Evolutionary conservation across 2,329 filamentous ascomycete genomes (phyloP), one percentile per base, ranked within the genome.

Genomic region (Colletotrichum orchidophilum): DNA sequence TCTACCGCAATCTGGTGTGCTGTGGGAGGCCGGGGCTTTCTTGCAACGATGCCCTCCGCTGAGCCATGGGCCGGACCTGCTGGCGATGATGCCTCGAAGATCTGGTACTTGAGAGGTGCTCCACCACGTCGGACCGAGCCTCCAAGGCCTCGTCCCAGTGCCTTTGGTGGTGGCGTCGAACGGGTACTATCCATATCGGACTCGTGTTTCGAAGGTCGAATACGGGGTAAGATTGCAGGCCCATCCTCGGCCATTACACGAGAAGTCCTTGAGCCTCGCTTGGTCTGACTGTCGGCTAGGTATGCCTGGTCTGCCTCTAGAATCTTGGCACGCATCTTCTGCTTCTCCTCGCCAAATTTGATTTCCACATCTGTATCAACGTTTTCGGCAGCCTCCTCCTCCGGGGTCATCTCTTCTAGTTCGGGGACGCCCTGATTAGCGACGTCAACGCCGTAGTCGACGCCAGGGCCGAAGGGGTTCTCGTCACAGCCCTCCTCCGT

Each of bases 381-480:
- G 75, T 96, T 96, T 81, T 96, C 94, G 29, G 82, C 75, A 1
- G 83, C 87, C 75, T 91, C 88, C 76, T 94, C 86, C 54, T 93
- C 92, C 1, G 88, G 83, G 0, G 88, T 88, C 83, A 96, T 85
- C 75, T 87, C 84, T 35, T 89, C 86, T 74, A 97, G 87, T 15
- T 86, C 80, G 3, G 94, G 93, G 5, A 95, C 88, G 73, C 90
- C 90, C 77, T 92, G 90, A 73, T 92, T 92, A 52, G 89, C 88
- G 1, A 92, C 88, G 71, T 90, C 87, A 1, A 89, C 82, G 9
- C 86, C 87, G 73, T 92, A 92, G 77, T 92, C 90, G 2, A 92
- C 88, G 13, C 90, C 91, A 12, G 85, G 80, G 0, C 96, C 96
- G 76, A 98, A 99, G 0, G 96, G 96, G 77, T 99, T 99, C 75